Evolutionary conservation across 495 filamentous ascomycete species (phyloP).

Genomic region (Elasticomyces elasticus): DNA sequence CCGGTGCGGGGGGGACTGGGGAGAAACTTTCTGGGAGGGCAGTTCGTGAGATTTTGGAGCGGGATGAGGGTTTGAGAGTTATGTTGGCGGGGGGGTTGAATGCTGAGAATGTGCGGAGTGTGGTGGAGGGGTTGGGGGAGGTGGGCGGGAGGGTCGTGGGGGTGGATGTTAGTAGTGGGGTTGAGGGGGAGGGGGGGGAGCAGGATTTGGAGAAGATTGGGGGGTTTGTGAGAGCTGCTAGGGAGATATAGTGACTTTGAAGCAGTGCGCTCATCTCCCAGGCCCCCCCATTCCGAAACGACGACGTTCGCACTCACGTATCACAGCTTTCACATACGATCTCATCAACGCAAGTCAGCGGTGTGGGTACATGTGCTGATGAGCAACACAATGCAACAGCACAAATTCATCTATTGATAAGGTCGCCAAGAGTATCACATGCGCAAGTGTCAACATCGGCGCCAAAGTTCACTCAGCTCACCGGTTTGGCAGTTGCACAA

Average conservation of each 20-base stretch:
- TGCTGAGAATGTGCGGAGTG: conserved; percentile 59
- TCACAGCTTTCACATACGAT: too few relatives aligned
- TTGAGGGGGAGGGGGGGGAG: conserved; percentile 63
- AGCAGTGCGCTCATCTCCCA: too few relatives aligned
- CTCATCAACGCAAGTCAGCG: too few relatives aligned
- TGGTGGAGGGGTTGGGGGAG: conserved; percentile 46
- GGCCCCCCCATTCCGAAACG: too few relatives aligned
- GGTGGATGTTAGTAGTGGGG: conserved; percentile 88
- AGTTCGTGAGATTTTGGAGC: conserved; percentile 51
- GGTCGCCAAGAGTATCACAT: not conserved
- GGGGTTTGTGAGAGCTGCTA: conserved; percentile 67
- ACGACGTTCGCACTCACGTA: not conserved
- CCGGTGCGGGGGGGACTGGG: conserved; percentile 73
- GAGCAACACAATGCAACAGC: not conserved
- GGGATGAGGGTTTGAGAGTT: conserved; percentile 55
- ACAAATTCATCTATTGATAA: not conserved
- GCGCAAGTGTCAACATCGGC: not conserved
- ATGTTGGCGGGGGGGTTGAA: conserved; percentile 77
- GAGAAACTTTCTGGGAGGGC: conserved; percentile 56
- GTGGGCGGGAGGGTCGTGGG: conserved; percentile 48
- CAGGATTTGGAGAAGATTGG: conserved; percentile 77
- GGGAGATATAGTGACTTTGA: conserved; percentile 30
- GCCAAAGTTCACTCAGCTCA: not conserved
- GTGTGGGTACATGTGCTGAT: too few relatives aligned
- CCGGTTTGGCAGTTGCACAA: too few relatives aligned